Evolutionary conservation across 2,329 filamentous ascomycete genomes (phyloP).

Genomic region (Neofusicoccum kwambonambiense): DNA sequence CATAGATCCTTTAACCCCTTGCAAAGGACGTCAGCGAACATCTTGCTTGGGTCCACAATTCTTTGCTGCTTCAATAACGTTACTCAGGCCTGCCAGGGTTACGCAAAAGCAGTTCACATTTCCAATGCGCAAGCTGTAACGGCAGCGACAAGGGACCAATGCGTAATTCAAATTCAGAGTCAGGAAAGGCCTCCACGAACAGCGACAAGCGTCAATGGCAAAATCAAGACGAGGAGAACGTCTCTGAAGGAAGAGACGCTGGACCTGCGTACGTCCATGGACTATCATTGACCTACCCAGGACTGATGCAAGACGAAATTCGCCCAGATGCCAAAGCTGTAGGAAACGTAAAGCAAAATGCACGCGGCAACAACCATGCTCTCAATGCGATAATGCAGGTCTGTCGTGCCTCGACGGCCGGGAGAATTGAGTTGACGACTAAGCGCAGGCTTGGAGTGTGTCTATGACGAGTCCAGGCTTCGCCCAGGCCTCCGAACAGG

Average conservation of each 20-base stretch:
- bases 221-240: not conserved
- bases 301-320: not conserved
- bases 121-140: too few species aligned
- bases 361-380: conserved; percentile 44
- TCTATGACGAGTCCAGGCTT: conserved; percentile 33
- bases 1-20: not conserved
- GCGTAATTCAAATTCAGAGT: not conserved
- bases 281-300: not conserved
- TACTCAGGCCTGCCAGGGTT: too few species aligned
- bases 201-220: not conserved
- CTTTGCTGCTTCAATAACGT: too few species aligned
- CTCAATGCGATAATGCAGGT: conserved; percentile 32
- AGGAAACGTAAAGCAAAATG: conserved; percentile 49
- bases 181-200: not conserved
- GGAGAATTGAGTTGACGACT: not conserved
- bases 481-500: conserved; percentile 35
- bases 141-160: too few species aligned
- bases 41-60: too few species aligned
- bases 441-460: conserved; percentile 31
- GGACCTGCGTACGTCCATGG: not conserved
- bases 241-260: not conserved
- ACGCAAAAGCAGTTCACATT: too few species aligned
- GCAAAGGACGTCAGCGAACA: too few species aligned
- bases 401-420: not conserved
- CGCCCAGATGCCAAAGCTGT: conserved; percentile 41